Base-by-base conservation (phyloP, 768 basidiomycete species). In the Pleurotus cornucopiae region DNA sequence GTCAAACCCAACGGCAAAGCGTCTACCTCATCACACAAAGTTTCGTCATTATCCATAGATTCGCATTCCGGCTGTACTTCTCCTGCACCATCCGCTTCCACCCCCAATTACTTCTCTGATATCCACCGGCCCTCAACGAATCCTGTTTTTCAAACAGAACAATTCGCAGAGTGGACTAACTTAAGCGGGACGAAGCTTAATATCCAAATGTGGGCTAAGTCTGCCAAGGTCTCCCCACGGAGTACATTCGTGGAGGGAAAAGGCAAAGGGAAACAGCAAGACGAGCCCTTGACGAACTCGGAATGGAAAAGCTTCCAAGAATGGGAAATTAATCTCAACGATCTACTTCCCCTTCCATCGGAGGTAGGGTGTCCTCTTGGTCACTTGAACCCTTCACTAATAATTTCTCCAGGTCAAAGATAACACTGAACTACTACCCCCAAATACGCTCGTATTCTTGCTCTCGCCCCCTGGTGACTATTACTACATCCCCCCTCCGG, bases 121-220 rank as follows among this genome's bases (percentile, higher is more conserved):
- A 77, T 91, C 48, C 93, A 94, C 66, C 78, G 74, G 20, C 88
- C 92, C 3, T 95, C 94, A 1, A 94, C 88, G 0, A 90, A 93
- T 66, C 94, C 94, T 0, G 69, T 74, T 20, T 96, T 93, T 62
- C 54, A 75, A 1, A 71, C 89, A 14, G 85, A 94, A 62, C 84
- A 86, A 48, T 86, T 86, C 63, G 74, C 80, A 0, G 68, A 73
- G 14, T 80, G 78, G 70, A 75, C 78, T 1, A 75, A 89, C 62
- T 66, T 79, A n/a, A 79, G 78, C 59, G 74, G 76, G 2, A 71
- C 78, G 46, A 73, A 63, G 41, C 62, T 91, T 57, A 80, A 70
- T 39, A 72, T 89, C 1, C 80, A 82, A 61, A 65, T 88, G 45
- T 86, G 84, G 84, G 82, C 79, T 41, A 80, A 77, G 59, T 57